phyloP scores from a whole-genome alignment of 169 alveolate genomes.

The Perkinsus olseni region DNA sequence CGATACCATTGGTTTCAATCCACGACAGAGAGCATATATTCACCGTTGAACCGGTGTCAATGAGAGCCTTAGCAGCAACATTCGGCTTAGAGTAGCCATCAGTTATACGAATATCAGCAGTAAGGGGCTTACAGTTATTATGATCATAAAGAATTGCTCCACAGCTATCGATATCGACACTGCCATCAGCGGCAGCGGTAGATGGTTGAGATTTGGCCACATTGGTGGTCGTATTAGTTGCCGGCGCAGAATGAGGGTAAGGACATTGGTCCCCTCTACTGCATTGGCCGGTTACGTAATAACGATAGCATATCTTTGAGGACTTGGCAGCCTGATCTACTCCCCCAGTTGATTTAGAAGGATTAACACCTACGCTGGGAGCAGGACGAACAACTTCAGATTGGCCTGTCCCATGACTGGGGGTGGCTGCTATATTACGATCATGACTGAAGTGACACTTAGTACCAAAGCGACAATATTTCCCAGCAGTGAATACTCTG shows the following conservation, averaged over 20 bases:
- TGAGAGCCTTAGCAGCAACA: not conserved
- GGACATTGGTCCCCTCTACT: not conserved
- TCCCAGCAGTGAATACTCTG: not conserved
- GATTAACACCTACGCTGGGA: not conserved
- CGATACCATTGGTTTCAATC: not conserved
- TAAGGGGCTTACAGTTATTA: not conserved
- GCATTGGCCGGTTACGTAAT: not conserved
- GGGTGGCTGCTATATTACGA: not conserved
- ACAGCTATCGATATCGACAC: not conserved
- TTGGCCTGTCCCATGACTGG: not conserved
- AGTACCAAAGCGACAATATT: not conserved
- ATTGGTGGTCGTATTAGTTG: not conserved
- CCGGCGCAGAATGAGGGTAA: not conserved
- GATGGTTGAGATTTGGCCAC: not conserved
- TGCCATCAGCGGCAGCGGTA: not conserved
- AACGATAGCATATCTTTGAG: not conserved
- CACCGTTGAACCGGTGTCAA: not conserved
- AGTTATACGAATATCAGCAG: not conserved
- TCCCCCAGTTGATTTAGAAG: not conserved
- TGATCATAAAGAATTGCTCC: not conserved
- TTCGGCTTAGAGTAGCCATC: not conserved
- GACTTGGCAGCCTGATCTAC: not conserved
- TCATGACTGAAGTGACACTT: not conserved
- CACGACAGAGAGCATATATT: not conserved
- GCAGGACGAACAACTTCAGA: not conserved